Conservation (phyloP, 2,329 filamentous ascomycete genomes). For the Aspergillus sp. region DNA sequence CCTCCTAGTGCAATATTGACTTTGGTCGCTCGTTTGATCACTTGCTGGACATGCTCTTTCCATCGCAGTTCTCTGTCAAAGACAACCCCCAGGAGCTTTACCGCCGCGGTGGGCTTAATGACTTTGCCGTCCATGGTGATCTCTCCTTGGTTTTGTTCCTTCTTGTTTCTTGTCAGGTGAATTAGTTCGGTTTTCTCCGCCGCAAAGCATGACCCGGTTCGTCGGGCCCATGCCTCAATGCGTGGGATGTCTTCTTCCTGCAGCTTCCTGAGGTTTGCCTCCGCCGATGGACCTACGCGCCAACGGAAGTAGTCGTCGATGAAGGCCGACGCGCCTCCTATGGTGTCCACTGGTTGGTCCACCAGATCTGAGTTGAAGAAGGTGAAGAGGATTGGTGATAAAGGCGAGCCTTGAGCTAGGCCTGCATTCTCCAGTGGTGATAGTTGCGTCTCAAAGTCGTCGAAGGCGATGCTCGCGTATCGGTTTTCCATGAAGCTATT, state of each 20-base stretch:
- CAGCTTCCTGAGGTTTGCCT: slow-evolving; percentile 22
- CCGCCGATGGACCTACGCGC: slow-evolving; percentile 15
- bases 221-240: slow-evolving; percentile 23
- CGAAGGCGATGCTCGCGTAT: slow-evolving; percentile 13
- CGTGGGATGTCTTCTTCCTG: slow-evolving; percentile 23
- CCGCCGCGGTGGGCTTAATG: slow-evolving; percentile 14
- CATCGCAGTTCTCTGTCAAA: slow-evolving; percentile 22
- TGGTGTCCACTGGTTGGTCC: slow-evolving; percentile 17
- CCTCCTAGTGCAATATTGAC: slow-evolving; percentile 14
- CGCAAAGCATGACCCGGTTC: slow-evolving; percentile 25
- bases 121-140: slow-evolving; percentile 14
- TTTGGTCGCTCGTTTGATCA: slow-evolving; percentile 16
- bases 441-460: slow-evolving; percentile 14
- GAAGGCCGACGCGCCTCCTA: slow-evolving; percentile 28
- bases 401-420: slow-evolving; percentile 24
- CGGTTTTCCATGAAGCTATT: slow-evolving; percentile 16
- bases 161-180: slow-evolving; percentile 23
- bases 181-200: slow-evolving; percentile 30
- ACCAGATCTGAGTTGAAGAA: slow-evolving; percentile 40
- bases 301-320: slow-evolving; percentile 27
- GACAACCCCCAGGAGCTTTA: slow-evolving; percentile 25
- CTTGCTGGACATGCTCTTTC: slow-evolving; percentile 22
- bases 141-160: slow-evolving; percentile 11
- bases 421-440: slow-evolving; percentile 8
- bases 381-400: slow-evolving; percentile 35